Evolutionary conservation across 176 grass and related monocot species (phyloP).

Genomic region (Carex scoparia): DNA sequence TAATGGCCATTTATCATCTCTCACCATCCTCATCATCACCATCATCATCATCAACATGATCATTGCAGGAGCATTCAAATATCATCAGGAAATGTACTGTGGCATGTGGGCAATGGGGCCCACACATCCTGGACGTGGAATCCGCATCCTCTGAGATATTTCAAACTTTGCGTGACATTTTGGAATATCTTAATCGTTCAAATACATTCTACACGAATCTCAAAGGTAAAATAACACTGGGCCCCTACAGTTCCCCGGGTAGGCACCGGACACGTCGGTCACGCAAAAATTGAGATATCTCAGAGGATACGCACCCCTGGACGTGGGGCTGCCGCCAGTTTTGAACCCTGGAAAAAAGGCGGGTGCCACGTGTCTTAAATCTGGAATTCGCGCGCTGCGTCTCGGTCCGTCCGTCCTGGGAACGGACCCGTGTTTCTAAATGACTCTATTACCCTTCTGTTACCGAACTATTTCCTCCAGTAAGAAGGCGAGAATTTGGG

Average conservation of each 20-base stretch:
- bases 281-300: too few relatives aligned
- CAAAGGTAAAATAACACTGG: too few relatives aligned
- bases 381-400: slow-evolving; percentile 10
- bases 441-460: not conserved
- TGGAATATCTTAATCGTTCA: too few relatives aligned
- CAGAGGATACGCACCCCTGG: too few relatives aligned
- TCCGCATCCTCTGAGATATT: too few relatives aligned
- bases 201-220: too few relatives aligned
- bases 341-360: slow-evolving; percentile 5
- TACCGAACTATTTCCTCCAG: not conserved
- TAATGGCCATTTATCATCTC: not conserved
- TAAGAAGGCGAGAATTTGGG: not conserved
- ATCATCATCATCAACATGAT: not conserved
- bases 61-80: not conserved
- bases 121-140: too few relatives aligned
- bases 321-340: slow-evolving; percentile 8
- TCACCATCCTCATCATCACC: not conserved
- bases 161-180: too few relatives aligned
- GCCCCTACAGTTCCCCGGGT: too few relatives aligned
- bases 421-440: not conserved
- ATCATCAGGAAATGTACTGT: not conserved
- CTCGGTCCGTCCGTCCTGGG: slow-evolving; percentile 1
- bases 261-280: too few relatives aligned
- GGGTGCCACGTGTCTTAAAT: not conserved
- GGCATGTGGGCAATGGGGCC: not conserved